These are phyloP conservation scores for Lipomyces spencermartinsiae DNA, from an alignment of 805 yeast species.

Conservation along the genomic window DNA sequence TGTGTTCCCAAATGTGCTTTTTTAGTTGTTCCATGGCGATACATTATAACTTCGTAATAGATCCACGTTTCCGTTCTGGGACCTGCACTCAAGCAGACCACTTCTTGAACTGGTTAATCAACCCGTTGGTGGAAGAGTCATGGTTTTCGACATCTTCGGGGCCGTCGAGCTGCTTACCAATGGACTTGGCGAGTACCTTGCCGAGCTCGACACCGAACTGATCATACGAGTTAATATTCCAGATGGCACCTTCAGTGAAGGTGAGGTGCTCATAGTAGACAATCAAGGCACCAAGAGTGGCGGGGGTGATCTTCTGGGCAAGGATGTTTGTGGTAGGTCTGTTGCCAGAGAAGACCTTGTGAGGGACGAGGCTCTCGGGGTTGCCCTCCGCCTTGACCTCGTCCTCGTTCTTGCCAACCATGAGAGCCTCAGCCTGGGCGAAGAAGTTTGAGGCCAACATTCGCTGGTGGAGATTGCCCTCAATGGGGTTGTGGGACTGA, in stretches of 20 bases:
- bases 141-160: slow-evolving; percentile 64
- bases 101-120: slow-evolving; percentile 92
- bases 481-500: slow-evolving; percentile 96
- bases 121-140: slow-evolving; percentile 88
- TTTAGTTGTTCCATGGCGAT: background rate
- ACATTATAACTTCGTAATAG: background rate
- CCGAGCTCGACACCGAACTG: slow-evolving; percentile 99
- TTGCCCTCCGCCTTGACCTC: slow-evolving; percentile 85
- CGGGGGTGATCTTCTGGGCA: slow-evolving; percentile 96
- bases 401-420: slow-evolving; percentile 87
- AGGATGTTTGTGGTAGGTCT: slow-evolving; percentile 98
- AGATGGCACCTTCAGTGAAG: slow-evolving; percentile 97
- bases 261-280: slow-evolving; percentile 98
- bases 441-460: slow-evolving; percentile 99
- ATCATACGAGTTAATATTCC: slow-evolving; percentile 99
- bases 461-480: slow-evolving; percentile 89
- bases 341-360: slow-evolving; percentile 96
- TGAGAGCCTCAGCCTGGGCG: slow-evolving; percentile 97
- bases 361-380: slow-evolving; percentile 84
- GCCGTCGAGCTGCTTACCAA: slow-evolving; percentile 85
- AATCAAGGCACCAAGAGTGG: slow-evolving; percentile 91
- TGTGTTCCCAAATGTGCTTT: background rate
- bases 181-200: slow-evolving; percentile 94
- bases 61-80: slow-evolving; percentile 1
- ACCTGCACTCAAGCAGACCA: slow-evolving; percentile 44